phyloP scores from a whole-genome alignment of 768 basidiomycete genomes.

The Leccinellum rugosiceps region DNA sequence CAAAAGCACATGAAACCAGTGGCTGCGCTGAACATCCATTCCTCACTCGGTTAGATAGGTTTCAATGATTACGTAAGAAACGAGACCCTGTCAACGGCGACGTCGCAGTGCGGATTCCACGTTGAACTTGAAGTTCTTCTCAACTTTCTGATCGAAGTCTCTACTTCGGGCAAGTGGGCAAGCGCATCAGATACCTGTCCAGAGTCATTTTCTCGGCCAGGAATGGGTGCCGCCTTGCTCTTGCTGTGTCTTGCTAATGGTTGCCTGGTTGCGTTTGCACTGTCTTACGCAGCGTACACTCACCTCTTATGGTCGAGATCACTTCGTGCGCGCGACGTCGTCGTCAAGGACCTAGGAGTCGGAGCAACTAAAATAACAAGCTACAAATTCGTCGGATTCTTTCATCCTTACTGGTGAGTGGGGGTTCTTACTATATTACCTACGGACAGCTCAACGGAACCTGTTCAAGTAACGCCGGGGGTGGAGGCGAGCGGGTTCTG shows the following conservation, averaged over 20 bases:
- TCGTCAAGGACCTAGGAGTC: conserved; percentile 20
- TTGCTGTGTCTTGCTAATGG: conserved; percentile 15
- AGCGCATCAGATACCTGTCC: background rate
- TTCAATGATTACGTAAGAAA: conserved; percentile 11
- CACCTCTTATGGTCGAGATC: conserved; percentile 21
- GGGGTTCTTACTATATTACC: background rate
- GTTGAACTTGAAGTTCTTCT: background rate
- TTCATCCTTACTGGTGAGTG: conserved; percentile 93
- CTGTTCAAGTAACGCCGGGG: conserved; percentile 80
- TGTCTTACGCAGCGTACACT: conserved; percentile 28
- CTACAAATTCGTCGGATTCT: conserved; percentile 67
- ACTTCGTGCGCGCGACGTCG: conserved; percentile 12
- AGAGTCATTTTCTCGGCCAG: background rate
- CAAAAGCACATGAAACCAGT: background rate
- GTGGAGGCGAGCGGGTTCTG: conserved; percentile 93
- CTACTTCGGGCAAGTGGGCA: background rate
- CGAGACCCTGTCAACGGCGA: background rate
- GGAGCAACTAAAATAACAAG: background rate
- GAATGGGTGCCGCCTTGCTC: conserved; percentile 12
- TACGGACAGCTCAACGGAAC: conserved; percentile 33
- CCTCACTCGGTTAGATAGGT: background rate
- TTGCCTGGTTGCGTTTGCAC: conserved; percentile 3
- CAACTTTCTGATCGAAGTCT: background rate
- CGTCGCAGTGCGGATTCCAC: background rate
- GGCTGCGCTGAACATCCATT: too few relatives aligned